These are phyloP conservation scores for Ogataea chonburiensis DNA, from an alignment of 805 yeast species.

Conservation along the genomic window DNA sequence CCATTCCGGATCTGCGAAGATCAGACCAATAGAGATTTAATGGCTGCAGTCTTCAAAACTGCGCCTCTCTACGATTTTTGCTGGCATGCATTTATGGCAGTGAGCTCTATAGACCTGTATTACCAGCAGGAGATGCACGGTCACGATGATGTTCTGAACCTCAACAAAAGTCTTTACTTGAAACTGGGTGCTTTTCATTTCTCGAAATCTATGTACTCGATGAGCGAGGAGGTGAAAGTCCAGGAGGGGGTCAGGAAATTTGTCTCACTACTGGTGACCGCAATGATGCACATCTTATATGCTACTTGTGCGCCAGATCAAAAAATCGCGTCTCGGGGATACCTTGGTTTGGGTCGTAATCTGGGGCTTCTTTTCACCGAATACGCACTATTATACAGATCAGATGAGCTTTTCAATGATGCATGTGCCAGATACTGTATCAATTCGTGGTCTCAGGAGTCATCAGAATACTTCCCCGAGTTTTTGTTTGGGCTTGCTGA, in stretches of 20 bases:
- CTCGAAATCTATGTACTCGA: constrained; percentile 21
- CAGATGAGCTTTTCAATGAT: constrained; percentile 15
- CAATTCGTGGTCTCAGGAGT: constrained; percentile 20
- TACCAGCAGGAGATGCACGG: constrained; percentile 23
- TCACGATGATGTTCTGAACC: constrained; percentile 21
- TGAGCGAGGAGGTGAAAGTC: constrained; percentile 20
- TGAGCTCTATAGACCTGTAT: constrained; percentile 22
- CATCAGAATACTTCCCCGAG: constrained; percentile 24
- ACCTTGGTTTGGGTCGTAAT: constrained; percentile 22
- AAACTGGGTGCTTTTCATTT: constrained; percentile 25
- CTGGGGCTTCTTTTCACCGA: constrained; percentile 22
- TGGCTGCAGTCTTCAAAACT: constrained; percentile 10
- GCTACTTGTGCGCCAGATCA: constrained; percentile 22
- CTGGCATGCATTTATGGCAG: constrained; percentile 24
- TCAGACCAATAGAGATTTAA: constrained; percentile 15
- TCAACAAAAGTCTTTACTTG: constrained; percentile 18
- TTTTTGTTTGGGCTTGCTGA: constrained; percentile 24
- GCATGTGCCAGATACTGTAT: constrained; percentile 26
- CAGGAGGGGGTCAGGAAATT: constrained; percentile 18
- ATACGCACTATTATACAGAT: constrained; percentile 13
- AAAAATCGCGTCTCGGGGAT: constrained; percentile 18
- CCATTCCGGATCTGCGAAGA: constrained; percentile 22
- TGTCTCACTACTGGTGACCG: constrained; percentile 18
- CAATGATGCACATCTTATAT: constrained; percentile 24
- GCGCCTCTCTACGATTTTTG: constrained; percentile 20